Percentiles rank a stretch among this genome's conserved stretches.
These are phyloP conservation scores for Candida qinlingensis DNA, from an alignment of 805 yeast genomes.

Conservation along the genomic window DNA sequence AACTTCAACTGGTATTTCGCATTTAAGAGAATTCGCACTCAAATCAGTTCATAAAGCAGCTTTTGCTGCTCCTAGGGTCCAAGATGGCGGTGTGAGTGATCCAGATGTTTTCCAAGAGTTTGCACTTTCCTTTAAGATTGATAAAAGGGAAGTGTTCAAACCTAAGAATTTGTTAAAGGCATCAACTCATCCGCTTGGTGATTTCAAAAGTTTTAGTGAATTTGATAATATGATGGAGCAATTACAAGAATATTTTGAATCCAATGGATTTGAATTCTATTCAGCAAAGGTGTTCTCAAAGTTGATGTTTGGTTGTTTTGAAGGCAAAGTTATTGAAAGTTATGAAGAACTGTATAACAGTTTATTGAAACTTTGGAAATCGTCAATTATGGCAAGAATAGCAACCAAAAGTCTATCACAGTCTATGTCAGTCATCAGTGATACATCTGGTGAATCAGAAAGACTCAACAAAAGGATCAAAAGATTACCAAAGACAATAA, in stretches of 20 bases:
- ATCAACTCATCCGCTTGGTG: conserved; percentile 21
- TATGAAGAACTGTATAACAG: conserved; percentile 4
- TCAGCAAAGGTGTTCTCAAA: neutral
- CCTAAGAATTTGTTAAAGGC: conserved; percentile 18
- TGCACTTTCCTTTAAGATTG: conserved; percentile 10
- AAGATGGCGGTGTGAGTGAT: conserved; percentile 5
- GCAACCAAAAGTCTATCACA: conserved; percentile 11
- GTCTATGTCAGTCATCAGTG: neutral
- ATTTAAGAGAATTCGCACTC: neutral
- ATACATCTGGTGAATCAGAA: conserved; percentile 8
- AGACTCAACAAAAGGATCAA: neutral
- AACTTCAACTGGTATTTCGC: neutral
- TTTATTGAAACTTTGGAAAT: conserved; percentile 9
- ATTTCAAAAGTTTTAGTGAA: conserved; percentile 27
- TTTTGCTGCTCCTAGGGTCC: conserved; percentile 3
- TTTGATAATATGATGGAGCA: conserved; percentile 37
- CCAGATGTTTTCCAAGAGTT: conserved; percentile 12
- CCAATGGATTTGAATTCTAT: conserved; percentile 17
- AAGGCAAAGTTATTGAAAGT: neutral
- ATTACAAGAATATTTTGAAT: conserved; percentile 24
- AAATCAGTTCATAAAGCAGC: conserved; percentile 5
- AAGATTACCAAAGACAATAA: conserved; percentile 1
- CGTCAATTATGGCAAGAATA: conserved; percentile 6
- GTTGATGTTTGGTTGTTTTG: neutral
- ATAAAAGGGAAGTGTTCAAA: neutral